A percentile compares a stretch with the other conserved stretches of the same genome.
These are phyloP conservation scores for Fraxinus excelsior DNA, from an alignment of 257 asterid species.

Conservation along the genomic window DNA sequence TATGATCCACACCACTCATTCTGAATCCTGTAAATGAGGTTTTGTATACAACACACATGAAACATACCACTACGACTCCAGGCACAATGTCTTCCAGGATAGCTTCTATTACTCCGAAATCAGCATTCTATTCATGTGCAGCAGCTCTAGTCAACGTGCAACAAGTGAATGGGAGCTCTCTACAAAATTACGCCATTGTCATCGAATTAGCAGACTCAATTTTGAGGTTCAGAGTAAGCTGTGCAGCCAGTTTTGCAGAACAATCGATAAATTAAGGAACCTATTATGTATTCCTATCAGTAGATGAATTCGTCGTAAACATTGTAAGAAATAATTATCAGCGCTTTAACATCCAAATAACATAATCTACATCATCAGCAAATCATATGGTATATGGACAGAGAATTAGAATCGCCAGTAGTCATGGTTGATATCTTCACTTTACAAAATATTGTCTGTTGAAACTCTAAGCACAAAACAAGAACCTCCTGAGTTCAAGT, in stretches of 20 bases:
- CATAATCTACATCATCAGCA: too few relatives aligned
- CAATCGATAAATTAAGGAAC: neutral
- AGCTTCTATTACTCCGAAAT: neutral
- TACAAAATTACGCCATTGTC: constrained; percentile 7
- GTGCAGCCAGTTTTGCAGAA: neutral
- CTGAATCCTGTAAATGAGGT: neutral
- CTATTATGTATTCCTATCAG: neutral
- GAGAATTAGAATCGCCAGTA: too few relatives aligned
- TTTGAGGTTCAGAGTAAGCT: neutral
- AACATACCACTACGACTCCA: constrained; percentile 3
- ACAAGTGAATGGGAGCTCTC: constrained; percentile 22
- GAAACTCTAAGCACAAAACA: neutral
- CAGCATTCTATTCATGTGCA: neutral
- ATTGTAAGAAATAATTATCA: too few relatives aligned
- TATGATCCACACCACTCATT: constrained; percentile 7
- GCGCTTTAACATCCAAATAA: too few relatives aligned
- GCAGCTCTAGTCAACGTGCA: constrained; percentile 5
- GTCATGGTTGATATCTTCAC: neutral
- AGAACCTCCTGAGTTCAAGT: neutral
- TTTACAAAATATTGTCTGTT: neutral
- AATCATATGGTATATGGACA: too few relatives aligned
- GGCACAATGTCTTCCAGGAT: constrained; percentile 16
- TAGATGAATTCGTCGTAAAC: neutral
- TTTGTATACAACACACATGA: constrained; percentile 27
- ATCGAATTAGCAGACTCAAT: neutral